These are phyloP conservation scores for Exophiala oligosperma DNA, from an alignment of 2,329 filamentous ascomycete genomes.

Conservation along the genomic window DNA sequence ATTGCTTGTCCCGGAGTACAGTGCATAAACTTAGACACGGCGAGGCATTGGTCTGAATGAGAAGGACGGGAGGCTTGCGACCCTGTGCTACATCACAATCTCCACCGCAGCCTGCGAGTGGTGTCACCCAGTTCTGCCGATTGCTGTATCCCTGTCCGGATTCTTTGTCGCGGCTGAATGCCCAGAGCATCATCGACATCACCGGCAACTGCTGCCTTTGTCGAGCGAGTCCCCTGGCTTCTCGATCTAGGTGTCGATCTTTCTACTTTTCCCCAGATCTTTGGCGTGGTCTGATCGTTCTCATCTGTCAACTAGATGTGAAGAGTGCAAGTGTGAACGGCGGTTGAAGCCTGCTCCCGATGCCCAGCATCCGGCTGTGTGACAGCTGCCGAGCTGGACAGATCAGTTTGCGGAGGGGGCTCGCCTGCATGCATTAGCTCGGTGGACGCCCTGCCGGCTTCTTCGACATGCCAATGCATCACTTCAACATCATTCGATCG, in stretches of 20 bases:
- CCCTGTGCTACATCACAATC: no score
- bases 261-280: neutral
- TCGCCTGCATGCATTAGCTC: neutral
- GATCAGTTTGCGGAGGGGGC: neutral
- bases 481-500: neutral
- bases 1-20: neutral
- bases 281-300: neutral
- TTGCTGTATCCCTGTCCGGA: no score
- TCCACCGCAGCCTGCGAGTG: no score
- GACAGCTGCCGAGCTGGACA: neutral
- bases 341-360: neutral
- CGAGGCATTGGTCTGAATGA: neutral
- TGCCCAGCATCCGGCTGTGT: neutral
- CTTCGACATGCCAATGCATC: neutral
- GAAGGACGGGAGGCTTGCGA: neutral
- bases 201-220: no score
- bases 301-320: neutral
- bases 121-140: no score
- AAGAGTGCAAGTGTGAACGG: neutral
- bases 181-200: no score
- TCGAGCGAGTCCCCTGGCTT: no score
- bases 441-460: neutral
- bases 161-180: no score
- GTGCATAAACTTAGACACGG: neutral
- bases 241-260: no score